These are phyloP conservation scores for Colletotrichum australisinense DNA, from an alignment of 2,329 filamentous ascomycete species.

Conservation along the genomic window DNA sequence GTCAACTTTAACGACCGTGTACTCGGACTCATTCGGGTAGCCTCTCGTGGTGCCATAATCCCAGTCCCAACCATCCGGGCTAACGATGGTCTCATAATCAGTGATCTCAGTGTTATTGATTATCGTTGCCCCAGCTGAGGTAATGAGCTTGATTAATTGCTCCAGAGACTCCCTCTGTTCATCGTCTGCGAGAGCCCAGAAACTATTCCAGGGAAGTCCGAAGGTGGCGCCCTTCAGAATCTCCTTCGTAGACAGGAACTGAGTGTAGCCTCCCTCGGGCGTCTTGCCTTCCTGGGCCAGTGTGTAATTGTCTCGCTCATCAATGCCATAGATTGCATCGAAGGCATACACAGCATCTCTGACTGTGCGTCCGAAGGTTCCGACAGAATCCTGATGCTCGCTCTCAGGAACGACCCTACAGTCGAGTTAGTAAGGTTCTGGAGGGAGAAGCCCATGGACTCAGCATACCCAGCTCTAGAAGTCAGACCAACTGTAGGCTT, in stretches of 20 bases:
- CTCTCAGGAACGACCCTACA: constrained; percentile 71
- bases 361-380: constrained; percentile 74
- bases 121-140: constrained; percentile 72
- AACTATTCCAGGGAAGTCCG: constrained; percentile 77
- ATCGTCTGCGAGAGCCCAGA: constrained; percentile 72
- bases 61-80: constrained; percentile 79
- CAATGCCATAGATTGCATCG: constrained; percentile 75
- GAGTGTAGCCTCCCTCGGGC: constrained; percentile 65
- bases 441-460: too few species aligned
- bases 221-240: constrained; percentile 72
- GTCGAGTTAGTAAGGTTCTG: neutral
- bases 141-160: constrained; percentile 62
- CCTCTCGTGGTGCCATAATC: constrained; percentile 72
- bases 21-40: constrained; percentile 78
- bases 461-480: constrained; percentile 61
- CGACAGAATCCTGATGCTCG: constrained; percentile 76
- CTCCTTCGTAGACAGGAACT: constrained; percentile 64
- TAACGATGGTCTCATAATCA: constrained; percentile 70
- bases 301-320: constrained; percentile 75
- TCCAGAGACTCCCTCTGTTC: constrained; percentile 67
- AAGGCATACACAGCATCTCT: constrained; percentile 75
- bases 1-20: constrained; percentile 77
- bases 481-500: constrained; percentile 82
- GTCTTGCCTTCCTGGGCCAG: constrained; percentile 64
- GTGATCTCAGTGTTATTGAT: constrained; percentile 78